A percentile compares a stretch with the other conserved stretches of the same genome.
Evolutionary conservation across 192 early-diverging fungal species (phyloP).

Genomic region (Coemansia sp.): DNA sequence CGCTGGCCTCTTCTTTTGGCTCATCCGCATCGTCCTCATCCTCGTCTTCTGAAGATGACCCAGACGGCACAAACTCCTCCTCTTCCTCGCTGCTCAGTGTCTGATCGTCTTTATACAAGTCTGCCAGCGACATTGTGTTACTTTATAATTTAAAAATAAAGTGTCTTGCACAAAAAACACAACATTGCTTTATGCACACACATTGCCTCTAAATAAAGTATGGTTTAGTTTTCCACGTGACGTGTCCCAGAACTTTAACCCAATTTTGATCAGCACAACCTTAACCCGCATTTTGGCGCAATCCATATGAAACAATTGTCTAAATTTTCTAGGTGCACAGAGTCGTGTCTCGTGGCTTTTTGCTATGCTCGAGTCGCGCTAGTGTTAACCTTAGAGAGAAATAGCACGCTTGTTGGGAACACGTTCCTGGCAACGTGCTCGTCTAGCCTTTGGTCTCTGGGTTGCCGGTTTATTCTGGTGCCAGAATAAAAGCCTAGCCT

Average conservation of each 20-base stretch:
- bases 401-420: background rate
- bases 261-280: background rate
- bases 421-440: slow-evolving; percentile 2
- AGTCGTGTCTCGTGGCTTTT: slow-evolving; percentile 13
- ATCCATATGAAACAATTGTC: background rate
- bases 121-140: slow-evolving; percentile 41
- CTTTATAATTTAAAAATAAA: background rate
- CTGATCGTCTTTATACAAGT: slow-evolving; percentile 36
- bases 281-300: background rate
- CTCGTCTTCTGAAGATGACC: slow-evolving; percentile 14
- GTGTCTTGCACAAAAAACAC: too few species aligned
- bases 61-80: slow-evolving; percentile 45
- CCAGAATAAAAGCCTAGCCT: slow-evolving; percentile 8
- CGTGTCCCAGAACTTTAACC: background rate
- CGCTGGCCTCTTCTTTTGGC: background rate
- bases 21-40: slow-evolving; percentile 3
- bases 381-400: slow-evolving; percentile 18
- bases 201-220: background rate
- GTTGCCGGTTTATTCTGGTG: background rate
- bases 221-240: background rate
- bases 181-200: background rate
- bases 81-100: slow-evolving; percentile 13
- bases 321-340: slow-evolving; percentile 21
- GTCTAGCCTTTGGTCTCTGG: slow-evolving; percentile 6
- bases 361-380: slow-evolving; percentile 4